A percentile compares a stretch with the other conserved stretches of the same genome.
Conservation (phyloP, 75 land plant species). For the Isoetes taiwanensis region DNA sequence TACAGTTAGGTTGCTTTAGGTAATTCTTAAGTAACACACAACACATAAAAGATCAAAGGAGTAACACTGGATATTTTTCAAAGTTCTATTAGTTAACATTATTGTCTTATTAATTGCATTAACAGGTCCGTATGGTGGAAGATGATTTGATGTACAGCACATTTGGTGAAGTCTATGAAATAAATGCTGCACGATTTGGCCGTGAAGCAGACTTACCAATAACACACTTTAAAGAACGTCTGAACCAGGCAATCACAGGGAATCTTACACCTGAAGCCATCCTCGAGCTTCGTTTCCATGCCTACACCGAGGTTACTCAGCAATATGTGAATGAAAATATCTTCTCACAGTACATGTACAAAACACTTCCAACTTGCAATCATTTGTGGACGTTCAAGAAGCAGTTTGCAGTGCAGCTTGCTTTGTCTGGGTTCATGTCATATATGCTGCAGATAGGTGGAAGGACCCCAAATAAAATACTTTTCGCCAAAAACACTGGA, state of each 20-base stretch:
- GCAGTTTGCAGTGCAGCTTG: conserved; percentile 96
- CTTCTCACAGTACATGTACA: conserved; percentile 96
- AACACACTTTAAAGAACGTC: conserved; percentile 87
- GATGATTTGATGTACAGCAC: conserved; percentile 99
- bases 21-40: no score
- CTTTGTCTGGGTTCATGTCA: conserved; percentile 96
- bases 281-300: conserved; percentile 76
- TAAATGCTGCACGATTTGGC: conserved; percentile 87
- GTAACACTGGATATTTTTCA: no score
- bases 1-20: no score
- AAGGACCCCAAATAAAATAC: conserved; percentile 88
- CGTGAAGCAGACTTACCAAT: conserved; percentile 92
- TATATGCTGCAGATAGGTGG: conserved; percentile 99
- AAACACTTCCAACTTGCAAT: conserved; percentile 86
- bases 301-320: conserved; percentile 76
- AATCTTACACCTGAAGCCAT: conserved; percentile 75
- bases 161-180: conserved; percentile 97
- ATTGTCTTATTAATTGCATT: no score
- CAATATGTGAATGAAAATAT: conserved; percentile 73
- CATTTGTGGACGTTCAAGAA: conserved; percentile 98
- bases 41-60: no score
- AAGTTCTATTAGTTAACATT: no score
- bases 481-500: conserved; percentile 97
- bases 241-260: conserved; percentile 86
- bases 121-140: conserved; percentile 99